phyloP scores from a whole-genome alignment of 257 asterid species.

The Solanum rostratum region DNA sequence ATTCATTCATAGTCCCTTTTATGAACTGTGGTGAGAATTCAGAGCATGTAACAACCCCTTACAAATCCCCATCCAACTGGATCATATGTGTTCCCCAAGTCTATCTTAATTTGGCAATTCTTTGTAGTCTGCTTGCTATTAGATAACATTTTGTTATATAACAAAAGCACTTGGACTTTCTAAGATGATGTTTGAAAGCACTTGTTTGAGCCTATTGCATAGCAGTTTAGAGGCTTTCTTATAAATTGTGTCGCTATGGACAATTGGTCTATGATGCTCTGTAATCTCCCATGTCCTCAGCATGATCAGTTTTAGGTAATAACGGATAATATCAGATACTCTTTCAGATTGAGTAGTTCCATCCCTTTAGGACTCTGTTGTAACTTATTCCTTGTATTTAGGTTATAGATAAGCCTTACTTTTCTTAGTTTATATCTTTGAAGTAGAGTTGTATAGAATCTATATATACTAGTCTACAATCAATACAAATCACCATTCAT shows the following conservation, averaged over 20 bases:
- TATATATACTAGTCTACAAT: too few species aligned
- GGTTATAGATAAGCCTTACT: too few species aligned
- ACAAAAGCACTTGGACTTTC: background rate
- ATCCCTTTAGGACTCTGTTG: too few species aligned
- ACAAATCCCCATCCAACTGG: background rate
- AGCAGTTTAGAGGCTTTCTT: background rate
- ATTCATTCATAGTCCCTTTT: background rate
- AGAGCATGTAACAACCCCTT: background rate
- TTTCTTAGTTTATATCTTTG: too few species aligned
- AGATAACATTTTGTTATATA: too few species aligned
- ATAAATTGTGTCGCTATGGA: background rate
- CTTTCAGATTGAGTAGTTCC: too few species aligned
- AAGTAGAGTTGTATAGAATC: too few species aligned
- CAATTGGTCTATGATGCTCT: background rate
- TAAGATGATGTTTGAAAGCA: background rate
- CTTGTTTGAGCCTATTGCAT: background rate
- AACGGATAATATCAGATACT: too few species aligned
- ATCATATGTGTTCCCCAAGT: background rate
- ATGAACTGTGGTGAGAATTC: background rate
- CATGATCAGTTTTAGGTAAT: too few species aligned
- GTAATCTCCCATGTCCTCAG: background rate
- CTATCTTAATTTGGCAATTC: background rate
- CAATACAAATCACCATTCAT: too few species aligned
- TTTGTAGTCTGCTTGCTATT: background rate
- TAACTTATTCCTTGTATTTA: too few species aligned